Evolutionary conservation across 2,329 filamentous ascomycete species (phyloP), one percentile per base, ranked within the genome.

Genomic region (Zopfia rhizophila): DNA sequence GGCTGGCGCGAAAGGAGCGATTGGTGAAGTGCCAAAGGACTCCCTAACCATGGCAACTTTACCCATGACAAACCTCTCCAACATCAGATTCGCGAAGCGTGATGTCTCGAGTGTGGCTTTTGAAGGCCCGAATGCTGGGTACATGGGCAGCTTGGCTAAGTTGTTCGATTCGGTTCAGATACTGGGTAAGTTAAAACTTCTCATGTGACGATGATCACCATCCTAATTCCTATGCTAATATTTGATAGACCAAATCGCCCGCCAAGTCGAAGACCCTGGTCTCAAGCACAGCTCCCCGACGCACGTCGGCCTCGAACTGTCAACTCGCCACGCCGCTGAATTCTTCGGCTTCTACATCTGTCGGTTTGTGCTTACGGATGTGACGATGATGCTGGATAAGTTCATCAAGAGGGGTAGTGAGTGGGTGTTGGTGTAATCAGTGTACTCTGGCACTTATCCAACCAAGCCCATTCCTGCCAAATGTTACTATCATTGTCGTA

Each of bases 281-380:
- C 82, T 97, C 42, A 89, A 90, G 59, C 90, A 94, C 72, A 91
- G 91, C 13, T 93, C 92, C 60, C 91, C 91, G 63, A 97, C 94
- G 7, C 92, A 97, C 67, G 92, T 99, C 40, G 94, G 94, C 7
- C 83, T 99, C 23, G 94, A 99, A 74, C 82, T 99, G 28, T 94
- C 91, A 68, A 91, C 91, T 24, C 85, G 93, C 28, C 93, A 97
- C 70, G 94, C 93, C 6, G 90, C 93, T 23, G 94, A 99, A 73
- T 99, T 99, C 73, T 99, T 99, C 70, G 92, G 88, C 12, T 97
- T 99, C 72, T 97, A 94, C 70, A 82, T 99, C 19, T 97, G 93
- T 72, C 88, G 94, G 13, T 99, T 99, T 69, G 91, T 92, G n/a
- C 78, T 99, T 50, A 81, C 86, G 3, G 94, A 99, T 70, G 76